Conservation (phyloP, 495 filamentous ascomycete genomes). For the Penicillium coffeae region DNA sequence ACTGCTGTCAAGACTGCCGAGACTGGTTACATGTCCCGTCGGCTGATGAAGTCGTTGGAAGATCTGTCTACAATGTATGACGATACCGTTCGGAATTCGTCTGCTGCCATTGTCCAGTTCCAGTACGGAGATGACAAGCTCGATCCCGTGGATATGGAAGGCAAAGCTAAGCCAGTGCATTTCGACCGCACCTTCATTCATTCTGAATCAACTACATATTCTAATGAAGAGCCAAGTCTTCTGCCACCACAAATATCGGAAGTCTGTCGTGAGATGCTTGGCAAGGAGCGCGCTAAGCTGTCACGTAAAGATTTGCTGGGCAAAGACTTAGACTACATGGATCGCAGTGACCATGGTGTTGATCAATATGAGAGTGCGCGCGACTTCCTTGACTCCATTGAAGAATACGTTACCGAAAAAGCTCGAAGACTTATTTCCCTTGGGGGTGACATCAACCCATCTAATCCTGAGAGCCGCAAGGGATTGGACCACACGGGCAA, state of each 20-base stretch:
- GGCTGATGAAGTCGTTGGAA: slow-evolving; percentile 96
- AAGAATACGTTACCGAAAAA: slow-evolving; percentile 60
- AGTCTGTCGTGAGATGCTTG: slow-evolving; percentile 60
- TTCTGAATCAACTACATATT: slow-evolving; percentile 71
- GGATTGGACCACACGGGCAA: slow-evolving; percentile 71
- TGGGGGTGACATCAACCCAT: slow-evolving; percentile 35
- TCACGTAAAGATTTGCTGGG: slow-evolving; percentile 52
- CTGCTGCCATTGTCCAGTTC: slow-evolving; percentile 84
- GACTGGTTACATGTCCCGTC: slow-evolving; percentile 97
- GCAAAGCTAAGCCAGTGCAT: slow-evolving; percentile 84
- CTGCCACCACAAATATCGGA: slow-evolving; percentile 69
- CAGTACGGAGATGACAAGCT: slow-evolving; percentile 94
- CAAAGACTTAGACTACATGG: slow-evolving; percentile 56
- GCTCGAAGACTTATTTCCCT: slow-evolving; percentile 48
- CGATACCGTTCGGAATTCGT: slow-evolving; percentile 87
- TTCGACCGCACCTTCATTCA: slow-evolving; percentile 92
- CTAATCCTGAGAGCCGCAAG: slow-evolving; percentile 37
- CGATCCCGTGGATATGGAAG: slow-evolving; percentile 97
- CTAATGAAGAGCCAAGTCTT: slow-evolving; percentile 67
- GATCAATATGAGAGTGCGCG: slow-evolving; percentile 84
- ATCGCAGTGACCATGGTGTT: slow-evolving; percentile 60
- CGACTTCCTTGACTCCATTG: slow-evolving; percentile 73
- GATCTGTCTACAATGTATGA: slow-evolving; percentile 91
- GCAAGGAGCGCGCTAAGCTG: slow-evolving; percentile 61
- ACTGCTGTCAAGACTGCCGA: slow-evolving; percentile 99